Conservation (phyloP, 2,329 filamentous ascomycete species). For the Trichoderma koningiopsis region DNA sequence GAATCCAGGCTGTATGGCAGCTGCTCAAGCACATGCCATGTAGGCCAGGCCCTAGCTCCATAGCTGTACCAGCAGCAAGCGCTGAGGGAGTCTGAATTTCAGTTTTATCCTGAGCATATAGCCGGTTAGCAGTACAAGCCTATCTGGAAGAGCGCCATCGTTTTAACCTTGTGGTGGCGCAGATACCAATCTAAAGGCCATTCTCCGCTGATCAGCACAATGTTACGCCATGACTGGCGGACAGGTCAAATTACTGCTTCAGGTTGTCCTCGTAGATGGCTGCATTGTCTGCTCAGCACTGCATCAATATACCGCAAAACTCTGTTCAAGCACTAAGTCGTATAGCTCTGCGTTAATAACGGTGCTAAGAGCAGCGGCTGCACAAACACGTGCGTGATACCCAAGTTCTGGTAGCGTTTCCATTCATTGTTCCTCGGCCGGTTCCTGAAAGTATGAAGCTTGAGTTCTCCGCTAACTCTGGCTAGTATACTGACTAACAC, state of each 20-base stretch:
- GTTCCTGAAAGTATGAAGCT: slow-evolving; percentile 22
- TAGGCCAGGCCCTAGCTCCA: no score
- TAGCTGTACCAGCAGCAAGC: background rate
- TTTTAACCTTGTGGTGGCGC: background rate
- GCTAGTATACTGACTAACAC: background rate
- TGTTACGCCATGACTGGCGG: background rate
- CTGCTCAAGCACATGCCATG: background rate
- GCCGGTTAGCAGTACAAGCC: slow-evolving; percentile 6
- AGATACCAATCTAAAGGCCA: background rate
- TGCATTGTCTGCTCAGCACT: background rate
- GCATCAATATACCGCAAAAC: slow-evolving; percentile 7
- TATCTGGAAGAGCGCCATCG: background rate
- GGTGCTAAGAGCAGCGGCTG: background rate
- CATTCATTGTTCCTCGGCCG: slow-evolving; percentile 17
- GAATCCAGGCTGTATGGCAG: background rate
- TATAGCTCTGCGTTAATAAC: background rate
- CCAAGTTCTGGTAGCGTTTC: slow-evolving; percentile 2
- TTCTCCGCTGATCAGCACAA: slow-evolving; percentile 17
- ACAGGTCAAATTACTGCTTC: background rate
- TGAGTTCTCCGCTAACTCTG: slow-evolving; percentile 7
- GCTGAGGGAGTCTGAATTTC: background rate
- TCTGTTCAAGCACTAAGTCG: slow-evolving; percentile 12
- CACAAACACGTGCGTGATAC: slow-evolving; percentile 6
- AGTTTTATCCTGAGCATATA: background rate
- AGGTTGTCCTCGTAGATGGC: background rate